Evolutionary conservation across 1,139 yeast species (phyloP).

Genomic region (Pichia sp.): DNA sequence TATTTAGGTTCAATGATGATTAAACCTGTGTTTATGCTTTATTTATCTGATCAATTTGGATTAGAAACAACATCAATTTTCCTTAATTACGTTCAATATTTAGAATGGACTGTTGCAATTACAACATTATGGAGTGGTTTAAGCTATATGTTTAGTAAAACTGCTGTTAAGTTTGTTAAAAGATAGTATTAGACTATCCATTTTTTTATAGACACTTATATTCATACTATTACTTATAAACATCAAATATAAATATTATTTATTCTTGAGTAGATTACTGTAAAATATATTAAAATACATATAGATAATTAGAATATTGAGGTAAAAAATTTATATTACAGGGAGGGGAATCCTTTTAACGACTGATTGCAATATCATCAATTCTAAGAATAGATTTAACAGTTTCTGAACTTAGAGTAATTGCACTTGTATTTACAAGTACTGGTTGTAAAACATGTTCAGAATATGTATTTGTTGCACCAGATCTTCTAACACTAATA

Average conservation of each 20-base stretch:
- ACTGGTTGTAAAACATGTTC: conserved; percentile 97
- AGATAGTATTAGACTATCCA: neutral
- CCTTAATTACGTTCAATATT: conserved; percentile 29
- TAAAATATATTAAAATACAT: neutral
- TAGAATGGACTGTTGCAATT: conserved; percentile 60
- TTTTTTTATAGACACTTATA: neutral
- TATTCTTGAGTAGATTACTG: neutral
- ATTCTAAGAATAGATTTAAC: conserved; percentile 93
- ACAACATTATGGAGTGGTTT: conserved; percentile 79
- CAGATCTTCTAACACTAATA: conserved; percentile 88
- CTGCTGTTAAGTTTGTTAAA: conserved; percentile 46
- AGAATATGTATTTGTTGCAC: conserved; percentile 83
- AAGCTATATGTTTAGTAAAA: conserved; percentile 63
- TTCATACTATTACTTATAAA: no score
- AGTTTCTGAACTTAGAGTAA: conserved; percentile 90
- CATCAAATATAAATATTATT: no score
- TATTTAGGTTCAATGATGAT: conserved; percentile 74
- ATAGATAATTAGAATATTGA: no score
- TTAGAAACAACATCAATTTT: conserved; percentile 22
- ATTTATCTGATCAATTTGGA: conserved; percentile 21
- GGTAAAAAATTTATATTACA: no score
- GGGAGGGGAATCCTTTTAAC: no score
- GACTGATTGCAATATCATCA: conserved; percentile 86
- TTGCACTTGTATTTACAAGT: conserved; percentile 87
- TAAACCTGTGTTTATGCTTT: conserved; percentile 49